Evolutionary conservation across 352 stramenopile species (phyloP).

Genomic region (Phytophthora pinifolia): DNA sequence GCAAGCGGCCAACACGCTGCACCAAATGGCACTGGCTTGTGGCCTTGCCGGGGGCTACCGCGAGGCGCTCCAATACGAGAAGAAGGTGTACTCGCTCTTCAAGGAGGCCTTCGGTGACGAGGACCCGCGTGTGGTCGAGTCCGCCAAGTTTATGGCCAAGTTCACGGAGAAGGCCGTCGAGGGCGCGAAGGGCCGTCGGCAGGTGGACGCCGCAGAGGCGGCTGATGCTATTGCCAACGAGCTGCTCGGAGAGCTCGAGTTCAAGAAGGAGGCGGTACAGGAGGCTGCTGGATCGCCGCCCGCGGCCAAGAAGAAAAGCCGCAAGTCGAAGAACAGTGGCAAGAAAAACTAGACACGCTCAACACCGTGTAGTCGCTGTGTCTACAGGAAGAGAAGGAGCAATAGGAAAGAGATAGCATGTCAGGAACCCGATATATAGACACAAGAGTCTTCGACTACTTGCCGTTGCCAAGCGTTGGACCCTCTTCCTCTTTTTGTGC

Average conservation of each 20-base stretch:
- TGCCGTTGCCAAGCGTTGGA: constrained; percentile 5
- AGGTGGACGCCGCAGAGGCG: constrained; percentile 74
- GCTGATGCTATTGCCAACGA: constrained; percentile 80
- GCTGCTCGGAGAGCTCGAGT: constrained; percentile 72
- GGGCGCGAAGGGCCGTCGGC: constrained; percentile 74
- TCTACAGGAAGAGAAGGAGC: constrained; percentile 3
- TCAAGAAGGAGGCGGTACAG: constrained; percentile 45
- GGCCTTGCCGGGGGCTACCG: constrained; percentile 75
- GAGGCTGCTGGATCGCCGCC: constrained; percentile 29
- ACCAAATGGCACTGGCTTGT: constrained; percentile 87
- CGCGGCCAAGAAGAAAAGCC: constrained; percentile 63
- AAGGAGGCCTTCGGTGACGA: constrained; percentile 83
- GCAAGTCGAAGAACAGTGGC: constrained; percentile 53
- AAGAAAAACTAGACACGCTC: constrained; percentile 68
- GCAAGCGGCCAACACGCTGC: constrained; percentile 85
- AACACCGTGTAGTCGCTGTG: background rate
- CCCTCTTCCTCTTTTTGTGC: constrained; percentile 1
- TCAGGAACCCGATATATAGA: constrained; percentile 37
- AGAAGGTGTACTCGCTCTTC: constrained; percentile 85
- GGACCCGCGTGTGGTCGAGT: constrained; percentile 79
- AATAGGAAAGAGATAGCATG: constrained; percentile 23
- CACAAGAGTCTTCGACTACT: constrained; percentile 11
- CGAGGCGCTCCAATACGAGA: constrained; percentile 89
- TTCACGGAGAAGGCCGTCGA: constrained; percentile 90
- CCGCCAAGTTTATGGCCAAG: constrained; percentile 79